Percentiles rank a stretch among this genome's conserved stretches.
phyloP scores from a whole-genome alignment of 2,329 filamentous ascomycete genomes.

The Fusarium sp. region DNA sequence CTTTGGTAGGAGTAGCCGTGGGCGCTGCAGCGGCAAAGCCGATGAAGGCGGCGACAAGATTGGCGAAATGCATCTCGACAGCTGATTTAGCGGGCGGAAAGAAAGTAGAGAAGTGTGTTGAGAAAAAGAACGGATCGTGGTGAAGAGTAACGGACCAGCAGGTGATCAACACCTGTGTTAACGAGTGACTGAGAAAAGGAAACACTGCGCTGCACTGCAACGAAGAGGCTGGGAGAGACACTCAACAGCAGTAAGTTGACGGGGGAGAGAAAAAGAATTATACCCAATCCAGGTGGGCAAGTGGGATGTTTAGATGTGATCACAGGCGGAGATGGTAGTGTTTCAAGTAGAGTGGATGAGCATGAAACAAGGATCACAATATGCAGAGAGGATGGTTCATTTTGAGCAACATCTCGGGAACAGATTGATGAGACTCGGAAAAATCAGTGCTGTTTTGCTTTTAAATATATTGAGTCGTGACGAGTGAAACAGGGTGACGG shows the following conservation, averaged over 20 bases:
- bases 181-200: slow-evolving; percentile 34
- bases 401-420: background rate
- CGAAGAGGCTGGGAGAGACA: background rate
- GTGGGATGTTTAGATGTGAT: slow-evolving; percentile 14
- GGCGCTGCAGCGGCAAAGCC: slow-evolving; percentile 30
- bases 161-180: slow-evolving; percentile 32
- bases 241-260: background rate
- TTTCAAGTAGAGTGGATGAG: slow-evolving; percentile 39
- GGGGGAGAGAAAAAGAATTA: background rate
- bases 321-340: slow-evolving; percentile 27
- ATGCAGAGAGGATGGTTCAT: background rate
- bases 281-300: background rate
- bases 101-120: background rate
- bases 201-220: slow-evolving; percentile 19
- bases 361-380: slow-evolving; percentile 20
- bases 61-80: slow-evolving; percentile 26
- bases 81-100: background rate
- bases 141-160: slow-evolving; percentile 17
- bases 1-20: background rate
- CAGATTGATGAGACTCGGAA: background rate
- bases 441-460: background rate
- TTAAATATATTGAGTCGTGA: background rate
- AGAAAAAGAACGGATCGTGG: slow-evolving; percentile 3
- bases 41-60: slow-evolving; percentile 13
- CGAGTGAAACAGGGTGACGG: background rate